phyloP scores from a whole-genome alignment of 768 basidiomycete genomes.

The Xerocomellus chrysenteron region DNA sequence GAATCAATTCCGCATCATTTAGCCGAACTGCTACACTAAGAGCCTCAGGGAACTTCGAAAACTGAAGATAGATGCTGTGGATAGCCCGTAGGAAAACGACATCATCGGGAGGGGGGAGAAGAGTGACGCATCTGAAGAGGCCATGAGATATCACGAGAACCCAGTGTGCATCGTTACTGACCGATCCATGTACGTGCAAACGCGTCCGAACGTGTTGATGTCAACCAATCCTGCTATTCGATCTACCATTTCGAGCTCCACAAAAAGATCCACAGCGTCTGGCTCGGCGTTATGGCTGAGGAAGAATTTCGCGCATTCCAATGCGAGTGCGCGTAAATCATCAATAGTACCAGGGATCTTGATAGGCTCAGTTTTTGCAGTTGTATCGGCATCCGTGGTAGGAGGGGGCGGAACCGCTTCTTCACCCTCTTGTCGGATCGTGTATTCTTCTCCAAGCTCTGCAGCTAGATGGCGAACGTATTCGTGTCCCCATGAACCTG shows the following conservation, averaged over 20 bases:
- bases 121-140: conserved; percentile 68
- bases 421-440: conserved; percentile 59
- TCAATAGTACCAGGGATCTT: conserved; percentile 56
- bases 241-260: conserved; percentile 89
- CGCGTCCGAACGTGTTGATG: conserved; percentile 81
- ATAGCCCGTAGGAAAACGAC: conserved; percentile 84
- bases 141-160: conserved; percentile 1
- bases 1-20: conserved; percentile 74
- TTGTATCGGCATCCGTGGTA: conserved; percentile 30
- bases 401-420: conserved; percentile 24
- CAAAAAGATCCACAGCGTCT: conserved; percentile 93
- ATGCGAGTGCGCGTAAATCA: conserved; percentile 72
- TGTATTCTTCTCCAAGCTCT: conserved; percentile 93
- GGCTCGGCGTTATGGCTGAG: conserved; percentile 95
- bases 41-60: conserved; percentile 89
- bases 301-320: conserved; percentile 87
- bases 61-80: conserved; percentile 83
- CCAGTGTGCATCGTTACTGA: conserved; percentile 34
- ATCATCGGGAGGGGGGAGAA: conserved; percentile 93
- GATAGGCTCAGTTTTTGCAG: conserved; percentile 33
- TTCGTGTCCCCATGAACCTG: conserved; percentile 99
- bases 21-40: conserved; percentile 83
- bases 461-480: conserved; percentile 96
- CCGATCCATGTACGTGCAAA: conserved; percentile 96
- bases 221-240: conserved; percentile 79